Conservation (phyloP, 257 asterid genomes). For the Solanum sitiens region DNA sequence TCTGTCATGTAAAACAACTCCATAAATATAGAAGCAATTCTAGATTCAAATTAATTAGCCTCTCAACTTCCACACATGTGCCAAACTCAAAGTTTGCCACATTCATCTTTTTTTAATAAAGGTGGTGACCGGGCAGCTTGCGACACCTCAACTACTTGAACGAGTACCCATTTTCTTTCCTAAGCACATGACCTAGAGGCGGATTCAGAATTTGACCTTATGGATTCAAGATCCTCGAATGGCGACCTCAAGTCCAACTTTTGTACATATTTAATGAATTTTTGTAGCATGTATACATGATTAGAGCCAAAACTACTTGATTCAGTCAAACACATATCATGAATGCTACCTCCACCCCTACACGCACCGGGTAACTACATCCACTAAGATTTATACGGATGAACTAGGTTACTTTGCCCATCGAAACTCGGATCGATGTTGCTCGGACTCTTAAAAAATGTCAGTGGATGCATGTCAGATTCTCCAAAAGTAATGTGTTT, state of each 20-base stretch:
- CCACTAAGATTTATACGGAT: not conserved
- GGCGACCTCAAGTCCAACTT: not conserved
- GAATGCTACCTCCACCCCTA: not conserved
- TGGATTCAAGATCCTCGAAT: not conserved
- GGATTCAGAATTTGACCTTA: not conserved
- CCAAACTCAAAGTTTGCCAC: not conserved
- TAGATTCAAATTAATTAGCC: not conserved
- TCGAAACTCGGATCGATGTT: too few relatives aligned
- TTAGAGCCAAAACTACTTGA: not conserved
- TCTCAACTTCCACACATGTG: not conserved
- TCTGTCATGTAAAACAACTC: not conserved
- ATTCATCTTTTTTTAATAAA: not conserved
- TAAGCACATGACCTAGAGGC: not conserved
- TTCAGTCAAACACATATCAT: not conserved
- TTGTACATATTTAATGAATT: not conserved
- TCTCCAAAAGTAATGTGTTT: too few relatives aligned
- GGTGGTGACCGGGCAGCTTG: not conserved
- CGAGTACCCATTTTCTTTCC: not conserved
- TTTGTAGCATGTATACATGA: not conserved
- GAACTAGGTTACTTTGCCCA: not conserved
- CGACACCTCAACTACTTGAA: not conserved
- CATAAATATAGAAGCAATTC: not conserved
- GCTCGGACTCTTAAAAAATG: too few relatives aligned
- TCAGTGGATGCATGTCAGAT: fast-evolving
- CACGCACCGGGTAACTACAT: not conserved